Base-by-base conservation (phyloP, 768 basidiomycete genomes). In the Daedalea quercina region DNA sequence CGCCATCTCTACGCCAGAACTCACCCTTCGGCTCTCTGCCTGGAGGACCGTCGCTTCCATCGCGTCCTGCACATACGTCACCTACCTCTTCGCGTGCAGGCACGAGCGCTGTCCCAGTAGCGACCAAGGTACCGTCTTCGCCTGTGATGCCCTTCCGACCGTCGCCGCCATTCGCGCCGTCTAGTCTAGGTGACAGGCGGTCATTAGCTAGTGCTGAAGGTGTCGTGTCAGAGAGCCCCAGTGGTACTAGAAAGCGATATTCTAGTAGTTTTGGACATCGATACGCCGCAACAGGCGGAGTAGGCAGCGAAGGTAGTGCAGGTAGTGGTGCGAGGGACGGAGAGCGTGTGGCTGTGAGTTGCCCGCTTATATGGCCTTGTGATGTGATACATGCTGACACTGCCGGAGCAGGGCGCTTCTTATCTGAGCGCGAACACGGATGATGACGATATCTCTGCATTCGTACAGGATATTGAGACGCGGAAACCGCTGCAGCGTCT, bases 191-290 rank as follows among this genome's bases (percentile, higher is more conserved):
- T 8, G 73, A 72, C 49, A 62, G 72, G n/a, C 65, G 73, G 2
- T 74, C 72, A 22, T 60, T 70, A n/a, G 53, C 58, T 4, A 54
- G 71, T 11, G 69, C 63, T n/a, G 70, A 70, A 22, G 59, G 57
- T 25, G 57, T 42, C 56, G 54, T 54, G 1, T 50, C 54, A 20
- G 58, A 58, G 11, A 55, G 57, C 3, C 55, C 62, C 33, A 56
- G 55, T 56, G 54, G 42, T 55, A 51, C 49, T 53, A 47, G 51
- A 35, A 86, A 85, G 65, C 73, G 86, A 7, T 91, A 89, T 69
- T 86, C 84, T 43, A 87, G 85, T 58, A 86, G 82, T 55, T 91
- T 91, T 63, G 81, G 84, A 9, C 82, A 90, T 65, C 76, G 88
- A 42, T 87, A 87, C 63, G 69, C 66, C 20, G 63, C 71, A 13